Base-by-base conservation (phyloP, 2,329 filamentous ascomycete species). In the Pyrenophora tritici-repentis region DNA sequence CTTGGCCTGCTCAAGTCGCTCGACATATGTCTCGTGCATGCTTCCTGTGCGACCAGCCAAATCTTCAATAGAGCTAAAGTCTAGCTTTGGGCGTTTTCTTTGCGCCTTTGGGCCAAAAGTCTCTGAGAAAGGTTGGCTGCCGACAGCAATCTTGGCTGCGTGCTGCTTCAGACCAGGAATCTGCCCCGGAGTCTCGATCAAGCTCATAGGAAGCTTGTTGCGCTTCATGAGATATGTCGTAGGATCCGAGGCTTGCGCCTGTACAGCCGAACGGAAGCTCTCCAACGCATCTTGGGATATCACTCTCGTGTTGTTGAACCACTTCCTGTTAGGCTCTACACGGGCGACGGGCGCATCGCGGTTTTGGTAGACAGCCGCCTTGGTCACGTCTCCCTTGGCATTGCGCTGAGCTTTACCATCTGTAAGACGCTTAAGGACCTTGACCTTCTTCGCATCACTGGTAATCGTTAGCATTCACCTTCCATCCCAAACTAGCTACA, bases 281-380 rank as follows among this genome's bases (percentile, higher is more conserved):
- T 84, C 84, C 57, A 97, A 81, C 3, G 91, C 90, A 72, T 96
- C 90, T 72, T 97, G 93, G 1, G 89, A 91, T 68, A 97, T 96
- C 37, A 88, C 86, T 67, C 94, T 82, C 29, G 93, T 96, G 75
- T 97, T 97, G 67, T 88, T 90, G 78, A 99, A 99, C 94, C 94
- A 99, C 78, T 95, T 95, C 68, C 94, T 84, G 77, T 97, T 95
- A 42, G 94, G 94, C 79, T 97, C 93, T 69, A 97, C 89, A 61
- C 92, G 85, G 62, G 93, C 94, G 53, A 83, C 85, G 39, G 93
- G 92, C 17, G 87, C 77, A 31, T 96, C 91, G 68, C 86, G 82
- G 53, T 88, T 91, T 78, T 97, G 92, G 76, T 86, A 96, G 13
- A 85, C 82, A 41, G 91, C 91, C 59, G 91, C 86, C 76, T 94